phyloP scores from a whole-genome alignment of 106 monocot genomes.

The Dioscorea dumetorum region DNA sequence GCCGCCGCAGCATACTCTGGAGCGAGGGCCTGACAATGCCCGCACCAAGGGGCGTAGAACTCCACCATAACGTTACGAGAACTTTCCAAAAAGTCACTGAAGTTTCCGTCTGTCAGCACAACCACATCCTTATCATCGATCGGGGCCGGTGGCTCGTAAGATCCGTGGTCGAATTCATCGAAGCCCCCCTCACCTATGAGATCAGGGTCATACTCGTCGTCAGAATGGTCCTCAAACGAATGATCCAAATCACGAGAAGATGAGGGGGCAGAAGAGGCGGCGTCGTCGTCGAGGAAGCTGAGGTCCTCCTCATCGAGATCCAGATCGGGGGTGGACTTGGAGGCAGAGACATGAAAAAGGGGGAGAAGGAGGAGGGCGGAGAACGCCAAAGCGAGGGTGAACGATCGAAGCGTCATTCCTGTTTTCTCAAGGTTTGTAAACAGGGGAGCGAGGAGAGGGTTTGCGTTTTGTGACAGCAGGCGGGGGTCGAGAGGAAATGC shows the following conservation, averaged over 20 bases:
- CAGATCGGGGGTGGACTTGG: constrained; percentile 8
- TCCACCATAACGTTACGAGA: constrained; percentile 83
- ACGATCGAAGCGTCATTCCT: constrained; percentile 22
- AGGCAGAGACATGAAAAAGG: constrained; percentile 2
- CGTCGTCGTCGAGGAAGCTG: constrained; percentile 48
- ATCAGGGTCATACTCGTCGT: constrained; percentile 16
- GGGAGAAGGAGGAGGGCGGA: constrained; percentile 8
- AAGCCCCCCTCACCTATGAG: constrained; percentile 6
- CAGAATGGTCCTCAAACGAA: constrained; percentile 3
- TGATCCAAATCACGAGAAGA: not conserved
- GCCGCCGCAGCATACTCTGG: constrained; percentile 96
- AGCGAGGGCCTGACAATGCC: constrained; percentile 76
- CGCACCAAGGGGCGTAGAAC: constrained; percentile 99
- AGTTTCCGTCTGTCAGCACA: constrained; percentile 64
- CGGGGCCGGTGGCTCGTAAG: constrained; percentile 9
- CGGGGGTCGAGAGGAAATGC: not conserved
- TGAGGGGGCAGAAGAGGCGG: constrained; percentile 2
- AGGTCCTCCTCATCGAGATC: constrained; percentile 54
- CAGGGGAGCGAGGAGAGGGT: not conserved
- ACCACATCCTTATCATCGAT: constrained; percentile 87
- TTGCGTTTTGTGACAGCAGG: not conserved
- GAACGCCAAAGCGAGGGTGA: constrained; percentile 29
- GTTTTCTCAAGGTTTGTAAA: not conserved
- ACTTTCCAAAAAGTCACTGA: constrained; percentile 53
- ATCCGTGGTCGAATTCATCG: constrained; percentile 21